phyloP scores from a whole-genome alignment of 495 filamentous ascomycete genomes.

The Penicillium cosmopolitanum region DNA sequence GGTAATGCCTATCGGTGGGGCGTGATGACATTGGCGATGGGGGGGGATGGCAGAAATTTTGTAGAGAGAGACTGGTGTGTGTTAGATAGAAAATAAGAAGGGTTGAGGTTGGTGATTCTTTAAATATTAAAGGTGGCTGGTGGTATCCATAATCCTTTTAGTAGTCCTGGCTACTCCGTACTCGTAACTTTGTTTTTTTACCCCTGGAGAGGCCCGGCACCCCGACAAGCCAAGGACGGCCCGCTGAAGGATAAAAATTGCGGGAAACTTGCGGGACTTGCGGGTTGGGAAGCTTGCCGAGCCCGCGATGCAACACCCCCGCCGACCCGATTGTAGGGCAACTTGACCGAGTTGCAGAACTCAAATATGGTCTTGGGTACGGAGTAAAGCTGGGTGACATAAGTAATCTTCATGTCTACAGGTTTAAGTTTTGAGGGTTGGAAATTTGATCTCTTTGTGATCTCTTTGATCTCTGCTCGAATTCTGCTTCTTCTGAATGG shows the following conservation, averaged over 20 bases:
- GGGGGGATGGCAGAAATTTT: background rate
- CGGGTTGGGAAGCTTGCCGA: slow-evolving; percentile 9
- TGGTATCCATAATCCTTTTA: no score
- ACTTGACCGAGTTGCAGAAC: slow-evolving; percentile 22
- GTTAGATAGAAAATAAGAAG: background rate
- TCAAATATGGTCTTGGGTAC: slow-evolving; percentile 7
- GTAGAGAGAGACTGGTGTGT: background rate
- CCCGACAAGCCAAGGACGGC: background rate
- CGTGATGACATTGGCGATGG: slow-evolving; percentile 7
- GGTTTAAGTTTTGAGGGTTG: no score
- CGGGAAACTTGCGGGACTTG: background rate
- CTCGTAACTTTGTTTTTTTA: background rate
- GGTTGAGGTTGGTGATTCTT: no score
- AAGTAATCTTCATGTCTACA: no score
- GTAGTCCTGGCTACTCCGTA: no score
- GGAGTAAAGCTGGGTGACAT: no score
- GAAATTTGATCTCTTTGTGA: no score
- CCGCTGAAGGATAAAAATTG: background rate
- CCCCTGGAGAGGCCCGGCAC: background rate
- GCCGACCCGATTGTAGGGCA: slow-evolving; percentile 14
- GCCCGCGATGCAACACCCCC: slow-evolving; percentile 16
- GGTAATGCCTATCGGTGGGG: slow-evolving; percentile 18
- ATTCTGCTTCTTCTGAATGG: background rate
- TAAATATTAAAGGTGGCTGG: no score
- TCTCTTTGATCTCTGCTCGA: background rate